Percentiles rank a stretch among this genome's conserved stretches.
Evolutionary conservation across 2,329 filamentous ascomycete species (phyloP).

Genomic region (Cladosporium sp.): DNA sequence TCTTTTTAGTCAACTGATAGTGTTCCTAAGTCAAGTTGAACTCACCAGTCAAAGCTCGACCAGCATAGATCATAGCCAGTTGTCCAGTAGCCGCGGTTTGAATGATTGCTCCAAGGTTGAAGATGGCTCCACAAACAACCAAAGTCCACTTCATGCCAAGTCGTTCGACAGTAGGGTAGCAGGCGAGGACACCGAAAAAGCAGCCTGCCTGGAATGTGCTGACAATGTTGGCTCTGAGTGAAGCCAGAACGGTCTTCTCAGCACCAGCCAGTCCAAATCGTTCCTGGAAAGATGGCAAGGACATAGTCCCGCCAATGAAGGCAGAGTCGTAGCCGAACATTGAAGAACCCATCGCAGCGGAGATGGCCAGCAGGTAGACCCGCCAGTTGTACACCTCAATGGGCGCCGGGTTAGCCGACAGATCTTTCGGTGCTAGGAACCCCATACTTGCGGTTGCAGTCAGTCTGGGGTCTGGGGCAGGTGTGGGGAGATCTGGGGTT

Average conservation of each 20-base stretch:
- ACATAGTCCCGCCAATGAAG: slow-evolving; percentile 70
- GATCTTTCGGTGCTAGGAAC: slow-evolving; percentile 3
- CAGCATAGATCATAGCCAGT: slow-evolving; percentile 49
- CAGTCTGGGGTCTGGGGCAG: background rate
- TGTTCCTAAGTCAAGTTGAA: background rate
- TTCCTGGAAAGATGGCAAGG: slow-evolving; percentile 59
- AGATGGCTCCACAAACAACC: slow-evolving; percentile 55
- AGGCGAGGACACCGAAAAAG: slow-evolving; percentile 58
- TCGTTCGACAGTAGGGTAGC: slow-evolving; percentile 49
- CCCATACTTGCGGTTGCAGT: slow-evolving; percentile 1
- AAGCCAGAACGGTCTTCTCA: background rate
- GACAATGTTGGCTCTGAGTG: slow-evolving; percentile 56
- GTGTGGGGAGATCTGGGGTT: slow-evolving; percentile 1
- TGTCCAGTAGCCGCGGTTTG: slow-evolving; percentile 32
- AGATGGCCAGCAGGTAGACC: slow-evolving; percentile 46
- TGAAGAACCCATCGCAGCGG: slow-evolving; percentile 50
- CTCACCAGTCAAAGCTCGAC: slow-evolving; percentile 38
- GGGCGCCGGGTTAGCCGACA: slow-evolving; percentile 41
- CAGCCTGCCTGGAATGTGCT: slow-evolving; percentile 65
- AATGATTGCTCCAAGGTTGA: slow-evolving; percentile 59
- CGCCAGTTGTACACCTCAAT: slow-evolving; percentile 50
- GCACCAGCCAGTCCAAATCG: slow-evolving; percentile 57
- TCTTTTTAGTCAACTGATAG: slow-evolving; percentile 28
- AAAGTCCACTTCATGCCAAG: slow-evolving; percentile 63
- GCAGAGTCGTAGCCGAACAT: slow-evolving; percentile 59